Base-by-base conservation (phyloP, 1,284 basidiomycete genomes). In the Tylopilus orsonianus region DNA sequence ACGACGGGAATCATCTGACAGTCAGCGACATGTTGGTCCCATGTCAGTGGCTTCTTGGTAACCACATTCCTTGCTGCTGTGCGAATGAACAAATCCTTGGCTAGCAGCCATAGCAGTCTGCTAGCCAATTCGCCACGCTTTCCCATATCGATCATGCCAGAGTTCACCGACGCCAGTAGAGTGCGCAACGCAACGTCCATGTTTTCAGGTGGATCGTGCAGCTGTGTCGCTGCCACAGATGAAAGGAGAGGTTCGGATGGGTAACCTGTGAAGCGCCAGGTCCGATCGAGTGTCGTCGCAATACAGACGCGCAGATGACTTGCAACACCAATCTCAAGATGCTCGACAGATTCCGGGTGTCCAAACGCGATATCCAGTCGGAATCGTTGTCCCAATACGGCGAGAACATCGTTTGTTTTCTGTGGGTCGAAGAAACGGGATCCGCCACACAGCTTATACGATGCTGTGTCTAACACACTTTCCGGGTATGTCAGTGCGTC, bases 1-100 rank as follows among this genome's bases (percentile, higher is more conserved):
- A 54, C 27, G 9, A 50, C 44, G 0, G 38, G n/a, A 10, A 47
- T 35, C 48, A 45, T 46, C n/a, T 42, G 9, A 9, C 41, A 55
- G 13, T 55, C 46, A 16, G 16, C 4, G 35, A 34, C 8, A 30
- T 30, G 29, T 9, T 30, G 5, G 8, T 38, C 18, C 5, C 29
- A 30, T 30, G 8, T 14, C 4, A 4, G 4, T 9, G 29, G 12
- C 23, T 10, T 22, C 18, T 6, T 8, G 12, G 18, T 22, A n/a
- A 20, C 12, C 8, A 30, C 26, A 10, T 26, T 26, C 29, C 13
- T 30, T 13, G 8, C 29, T 13, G 8, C 8, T 8, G 8, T 8
- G 13, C 23, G 22, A 10, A 32, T 8, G 12, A 26, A 41, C 20
- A 40, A 8, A 16, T 50, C 39, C 39, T 37, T 33, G 16, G 36